These are phyloP conservation scores for Santalum album DNA, from an alignment of 164 flowering plant species.

Conservation along the genomic window DNA sequence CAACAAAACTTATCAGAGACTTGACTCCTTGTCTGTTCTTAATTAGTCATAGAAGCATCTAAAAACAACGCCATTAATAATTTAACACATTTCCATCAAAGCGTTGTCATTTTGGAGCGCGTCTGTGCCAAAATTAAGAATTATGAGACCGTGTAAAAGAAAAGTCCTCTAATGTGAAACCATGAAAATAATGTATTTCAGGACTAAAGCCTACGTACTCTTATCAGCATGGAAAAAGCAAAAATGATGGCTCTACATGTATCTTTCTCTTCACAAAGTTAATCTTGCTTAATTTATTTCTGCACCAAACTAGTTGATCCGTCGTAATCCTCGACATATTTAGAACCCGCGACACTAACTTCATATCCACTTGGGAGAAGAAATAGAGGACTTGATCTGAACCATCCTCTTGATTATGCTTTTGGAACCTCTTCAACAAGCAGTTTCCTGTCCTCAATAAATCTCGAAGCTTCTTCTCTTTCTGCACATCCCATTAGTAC, in stretches of 20 bases:
- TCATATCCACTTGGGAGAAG: constrained; percentile 53
- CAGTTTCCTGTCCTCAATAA: constrained; percentile 54
- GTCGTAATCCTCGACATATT: constrained; percentile 52
- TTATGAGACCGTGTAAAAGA: too few species aligned
- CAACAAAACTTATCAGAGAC: too few species aligned
- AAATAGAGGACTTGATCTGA: constrained; percentile 15
- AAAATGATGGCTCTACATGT: constrained; percentile 55
- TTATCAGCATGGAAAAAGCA: constrained; percentile 66
- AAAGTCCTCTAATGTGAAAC: too few species aligned
- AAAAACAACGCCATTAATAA: too few species aligned
- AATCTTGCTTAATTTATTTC: constrained; percentile 41
- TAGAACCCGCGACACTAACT: constrained; percentile 59
- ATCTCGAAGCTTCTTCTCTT: constrained; percentile 67
- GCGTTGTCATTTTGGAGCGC: too few species aligned
- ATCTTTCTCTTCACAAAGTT: constrained; percentile 33
- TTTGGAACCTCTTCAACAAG: constrained; percentile 60
- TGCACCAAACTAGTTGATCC: constrained; percentile 76
- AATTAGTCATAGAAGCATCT: too few species aligned
- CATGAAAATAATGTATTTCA: too few species aligned
- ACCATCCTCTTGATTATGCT: constrained; percentile 25
- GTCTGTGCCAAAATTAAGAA: too few species aligned
- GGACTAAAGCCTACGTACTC: too few species aligned
- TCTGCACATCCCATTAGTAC: constrained; percentile 35
- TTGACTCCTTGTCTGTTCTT: too few species aligned
- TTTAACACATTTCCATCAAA: too few species aligned